phyloP scores from a whole-genome alignment of 176 grass and related monocot species.

The bread wheat (Triticum aestivum) region DNA sequence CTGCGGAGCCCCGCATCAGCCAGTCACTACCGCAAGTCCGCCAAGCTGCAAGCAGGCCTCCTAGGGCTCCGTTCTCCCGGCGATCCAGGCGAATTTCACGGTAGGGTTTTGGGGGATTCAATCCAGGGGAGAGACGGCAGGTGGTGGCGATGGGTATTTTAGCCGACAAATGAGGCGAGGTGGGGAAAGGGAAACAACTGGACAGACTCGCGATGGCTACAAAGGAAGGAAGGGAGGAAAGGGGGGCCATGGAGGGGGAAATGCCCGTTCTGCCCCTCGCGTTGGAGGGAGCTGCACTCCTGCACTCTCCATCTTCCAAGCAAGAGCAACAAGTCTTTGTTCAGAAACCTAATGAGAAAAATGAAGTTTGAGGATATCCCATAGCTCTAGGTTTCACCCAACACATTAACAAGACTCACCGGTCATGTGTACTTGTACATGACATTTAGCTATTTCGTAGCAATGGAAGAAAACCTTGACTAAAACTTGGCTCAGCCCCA shows the following conservation, averaged over 20 bases:
- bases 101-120: conserved; percentile 16
- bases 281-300: too few relatives aligned
- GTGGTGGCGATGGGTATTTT: conserved; percentile 2
- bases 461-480: too few relatives aligned
- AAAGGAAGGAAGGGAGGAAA: neutral
- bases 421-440: too few relatives aligned
- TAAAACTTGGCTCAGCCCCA: too few relatives aligned
- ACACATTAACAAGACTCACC: too few relatives aligned
- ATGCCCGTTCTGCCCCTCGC: conserved; percentile 24
- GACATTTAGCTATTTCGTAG: too few relatives aligned
- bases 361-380: too few relatives aligned
- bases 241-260: neutral
- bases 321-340: too few relatives aligned
- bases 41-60: neutral
- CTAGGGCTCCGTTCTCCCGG: neutral
- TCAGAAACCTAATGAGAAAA: too few relatives aligned
- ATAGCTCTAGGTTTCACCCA: too few relatives aligned
- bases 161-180: neutral
- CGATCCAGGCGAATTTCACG: neutral
- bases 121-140: neutral
- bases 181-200: neutral
- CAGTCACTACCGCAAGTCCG: neutral
- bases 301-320: too few relatives aligned
- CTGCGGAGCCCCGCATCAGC: neutral
- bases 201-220: neutral